Percentiles rank a stretch among this genome's conserved stretches.
These are phyloP conservation scores for Acacia concinna DNA, from an alignment of 331 rosid species.

Conservation along the genomic window DNA sequence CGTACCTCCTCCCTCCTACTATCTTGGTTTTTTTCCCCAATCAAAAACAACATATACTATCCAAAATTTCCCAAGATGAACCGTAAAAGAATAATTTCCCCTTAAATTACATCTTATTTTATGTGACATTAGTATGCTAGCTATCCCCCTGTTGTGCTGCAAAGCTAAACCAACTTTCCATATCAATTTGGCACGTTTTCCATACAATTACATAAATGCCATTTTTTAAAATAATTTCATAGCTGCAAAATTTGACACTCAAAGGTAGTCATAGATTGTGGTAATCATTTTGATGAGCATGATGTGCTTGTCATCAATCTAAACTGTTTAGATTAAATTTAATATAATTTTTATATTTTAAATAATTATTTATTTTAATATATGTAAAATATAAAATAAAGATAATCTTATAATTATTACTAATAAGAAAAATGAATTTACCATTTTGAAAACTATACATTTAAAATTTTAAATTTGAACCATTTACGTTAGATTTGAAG, in stretches of 20 bases:
- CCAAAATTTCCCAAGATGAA: not conserved
- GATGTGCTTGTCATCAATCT: too few species aligned
- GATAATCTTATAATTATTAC: too few species aligned
- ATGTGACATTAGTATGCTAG: not conserved
- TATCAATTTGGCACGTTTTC: conserved; percentile 12
- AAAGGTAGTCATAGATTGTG: not conserved
- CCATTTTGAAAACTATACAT: too few species aligned
- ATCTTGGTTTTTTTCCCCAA: not conserved
- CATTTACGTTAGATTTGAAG: too few species aligned
- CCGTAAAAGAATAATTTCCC: not conserved
- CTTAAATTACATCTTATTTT: not conserved
- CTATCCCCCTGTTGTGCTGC: not conserved
- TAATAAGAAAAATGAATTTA: too few species aligned
- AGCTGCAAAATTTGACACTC: not conserved
- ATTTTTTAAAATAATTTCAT: not conserved
- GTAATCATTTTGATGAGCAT: too few species aligned
- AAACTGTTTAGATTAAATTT: too few species aligned
- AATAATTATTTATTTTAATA: too few species aligned
- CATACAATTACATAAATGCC: conserved; percentile 16
- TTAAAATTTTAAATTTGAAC: too few species aligned
- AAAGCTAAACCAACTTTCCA: not conserved
- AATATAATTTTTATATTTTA: too few species aligned
- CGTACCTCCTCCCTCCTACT: not conserved
- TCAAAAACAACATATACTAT: not conserved
- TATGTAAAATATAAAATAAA: too few species aligned